These are phyloP conservation scores for Fraxinus excelsior DNA, from an alignment of 257 asterid species.

Conservation along the genomic window DNA sequence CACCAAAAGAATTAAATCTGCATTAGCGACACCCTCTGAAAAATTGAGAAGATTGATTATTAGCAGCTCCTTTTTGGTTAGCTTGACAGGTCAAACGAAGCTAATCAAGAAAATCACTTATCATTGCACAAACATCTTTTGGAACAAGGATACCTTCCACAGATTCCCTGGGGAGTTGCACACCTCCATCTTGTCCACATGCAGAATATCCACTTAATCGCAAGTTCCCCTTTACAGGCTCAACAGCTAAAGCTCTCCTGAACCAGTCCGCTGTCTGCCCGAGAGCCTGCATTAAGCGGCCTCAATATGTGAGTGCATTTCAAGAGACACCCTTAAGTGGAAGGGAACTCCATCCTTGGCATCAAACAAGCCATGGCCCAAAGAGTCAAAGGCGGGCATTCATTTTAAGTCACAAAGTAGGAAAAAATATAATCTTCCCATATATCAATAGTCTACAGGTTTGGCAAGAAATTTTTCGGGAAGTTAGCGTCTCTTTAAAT, in stretches of 20 bases:
- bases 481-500: too few species aligned
- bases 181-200: slow-evolving; percentile 99
- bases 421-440: background rate
- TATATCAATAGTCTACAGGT: too few species aligned
- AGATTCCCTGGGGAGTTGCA: slow-evolving; percentile 92
- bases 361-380: background rate
- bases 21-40: slow-evolving; percentile 84
- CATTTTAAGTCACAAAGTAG: background rate
- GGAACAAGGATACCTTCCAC: slow-evolving; percentile 71
- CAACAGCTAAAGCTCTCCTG: slow-evolving; percentile 85
- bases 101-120: slow-evolving; percentile 14
- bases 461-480: too few species aligned
- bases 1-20: slow-evolving; percentile 93
- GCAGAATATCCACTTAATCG: slow-evolving; percentile 99
- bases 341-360: background rate
- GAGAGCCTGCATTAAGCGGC: slow-evolving; percentile 69
- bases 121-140: slow-evolving; percentile 21
- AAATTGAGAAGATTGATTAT: slow-evolving; percentile 17
- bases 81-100: background rate
- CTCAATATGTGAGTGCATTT: background rate
- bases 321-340: background rate
- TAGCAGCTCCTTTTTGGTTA: background rate
- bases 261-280: slow-evolving; percentile 97
- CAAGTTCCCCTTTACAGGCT: slow-evolving; percentile 90
- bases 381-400: background rate